Percentiles rank a stretch among this genome's conserved stretches.
Conservation (phyloP, 1,284 basidiomycete genomes). For the Garcileccinum viscosum region DNA sequence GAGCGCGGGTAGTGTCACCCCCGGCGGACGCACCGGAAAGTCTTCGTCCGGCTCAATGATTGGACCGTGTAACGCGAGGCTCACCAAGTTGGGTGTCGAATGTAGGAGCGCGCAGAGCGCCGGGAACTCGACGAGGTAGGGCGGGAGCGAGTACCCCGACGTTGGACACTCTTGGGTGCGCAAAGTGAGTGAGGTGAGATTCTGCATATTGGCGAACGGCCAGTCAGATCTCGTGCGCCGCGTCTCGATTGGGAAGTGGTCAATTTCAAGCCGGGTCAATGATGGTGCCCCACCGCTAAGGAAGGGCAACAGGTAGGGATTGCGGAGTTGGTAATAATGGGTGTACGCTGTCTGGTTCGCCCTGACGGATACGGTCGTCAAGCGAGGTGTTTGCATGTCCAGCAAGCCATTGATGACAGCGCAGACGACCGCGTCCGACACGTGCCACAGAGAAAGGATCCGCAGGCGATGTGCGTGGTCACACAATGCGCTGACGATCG, state of each 20-base stretch:
- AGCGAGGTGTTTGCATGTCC: conserved; percentile 8
- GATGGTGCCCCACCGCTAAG: conserved; percentile 17
- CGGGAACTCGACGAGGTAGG: conserved; percentile 25
- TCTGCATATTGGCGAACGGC: conserved; percentile 14
- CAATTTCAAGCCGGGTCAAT: conserved; percentile 22
- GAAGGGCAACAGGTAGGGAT: conserved; percentile 23
- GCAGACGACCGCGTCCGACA: conserved; percentile 24
- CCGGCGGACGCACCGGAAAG: conserved; percentile 6
- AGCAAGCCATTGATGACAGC: conserved; percentile 12
- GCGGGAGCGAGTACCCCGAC: conserved; percentile 9
- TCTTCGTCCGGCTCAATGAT: conserved; percentile 24
- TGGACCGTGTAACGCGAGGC: conserved; percentile 28
- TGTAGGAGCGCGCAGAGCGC: conserved; percentile 19
- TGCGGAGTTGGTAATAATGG: conserved; percentile 15
- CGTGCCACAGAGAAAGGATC: conserved; percentile 23
- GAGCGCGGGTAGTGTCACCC: conserved; percentile 13
- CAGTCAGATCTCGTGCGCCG: conserved; percentile 3
- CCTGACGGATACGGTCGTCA: conserved; percentile 20
- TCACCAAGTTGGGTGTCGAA: conserved; percentile 15
- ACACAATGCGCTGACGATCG: conserved; percentile 5
- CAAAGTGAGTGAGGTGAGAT: conserved; percentile 23
- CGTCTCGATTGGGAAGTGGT: conserved; percentile 29
- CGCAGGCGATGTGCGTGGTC: conserved; percentile 15
- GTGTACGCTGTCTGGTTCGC: conserved; percentile 12
- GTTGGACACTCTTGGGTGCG: conserved; percentile 19